Evolutionary conservation across 768 basidiomycete species (phyloP).

Genomic region (Amanita molliuscula): DNA sequence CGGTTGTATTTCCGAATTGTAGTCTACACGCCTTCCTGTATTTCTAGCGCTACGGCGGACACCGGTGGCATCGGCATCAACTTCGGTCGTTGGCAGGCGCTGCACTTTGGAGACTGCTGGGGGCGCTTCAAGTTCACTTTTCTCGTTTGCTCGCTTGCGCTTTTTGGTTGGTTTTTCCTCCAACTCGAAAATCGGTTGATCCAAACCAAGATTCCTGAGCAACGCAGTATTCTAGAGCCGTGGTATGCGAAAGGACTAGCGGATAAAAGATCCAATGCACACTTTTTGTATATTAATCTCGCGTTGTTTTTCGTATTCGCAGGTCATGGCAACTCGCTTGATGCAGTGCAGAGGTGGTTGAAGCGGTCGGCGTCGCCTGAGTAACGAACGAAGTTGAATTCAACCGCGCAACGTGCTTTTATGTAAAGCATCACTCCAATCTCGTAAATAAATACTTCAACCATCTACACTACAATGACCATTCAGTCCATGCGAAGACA

Average conservation of each 20-base stretch:
- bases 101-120: slow-evolving; percentile 18
- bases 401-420: background rate
- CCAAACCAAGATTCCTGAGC: slow-evolving; percentile 32
- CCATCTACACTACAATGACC: background rate
- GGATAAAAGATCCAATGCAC: background rate
- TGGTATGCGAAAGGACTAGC: background rate
- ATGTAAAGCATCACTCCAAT: background rate
- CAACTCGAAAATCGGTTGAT: slow-evolving; percentile 37
- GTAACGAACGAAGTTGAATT: background rate
- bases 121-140: slow-evolving; percentile 6
- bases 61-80: slow-evolving; percentile 17
- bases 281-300: slow-evolving; percentile 24
- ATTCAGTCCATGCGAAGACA: background rate
- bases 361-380: too few relatives aligned
- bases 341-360: too few relatives aligned
- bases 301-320: slow-evolving; percentile 24
- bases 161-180: slow-evolving; percentile 35
- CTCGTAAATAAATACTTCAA: background rate
- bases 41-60: slow-evolving; percentile 63
- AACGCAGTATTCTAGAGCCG: slow-evolving; percentile 29
- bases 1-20: slow-evolving; percentile 32
- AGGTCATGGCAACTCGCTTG: slow-evolving; percentile 15
- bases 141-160: slow-evolving; percentile 19
- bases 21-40: slow-evolving; percentile 46
- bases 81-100: slow-evolving; percentile 13